A percentile compares a stretch with the other conserved stretches of the same genome.
phyloP scores from a whole-genome alignment of 2,329 filamentous ascomycete species.

The Thielaviopsis punctulata region DNA sequence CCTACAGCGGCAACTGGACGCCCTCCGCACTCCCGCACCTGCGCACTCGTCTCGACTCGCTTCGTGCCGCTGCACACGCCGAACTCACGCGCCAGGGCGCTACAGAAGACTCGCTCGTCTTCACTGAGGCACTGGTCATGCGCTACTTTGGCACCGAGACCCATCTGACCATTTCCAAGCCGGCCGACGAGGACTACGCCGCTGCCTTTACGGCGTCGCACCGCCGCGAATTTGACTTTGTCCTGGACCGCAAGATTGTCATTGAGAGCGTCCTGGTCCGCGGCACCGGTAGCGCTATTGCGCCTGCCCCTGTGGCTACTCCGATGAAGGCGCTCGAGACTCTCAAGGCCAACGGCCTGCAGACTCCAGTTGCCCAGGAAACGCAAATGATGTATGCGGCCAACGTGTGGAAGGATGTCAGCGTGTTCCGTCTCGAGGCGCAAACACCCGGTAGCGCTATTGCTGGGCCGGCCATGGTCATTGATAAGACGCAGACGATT shows the following conservation, averaged over 20 bases:
- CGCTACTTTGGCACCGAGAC: constrained; percentile 18
- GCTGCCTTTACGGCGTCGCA: constrained; percentile 53
- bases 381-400: constrained; percentile 16
- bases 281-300: constrained; percentile 17
- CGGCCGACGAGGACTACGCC: constrained; percentile 35
- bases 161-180: constrained; percentile 22
- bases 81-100: constrained; percentile 24
- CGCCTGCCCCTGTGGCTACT: background rate
- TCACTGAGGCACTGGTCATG: constrained; percentile 27
- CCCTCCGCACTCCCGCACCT: constrained; percentile 12
- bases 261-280: constrained; percentile 28
- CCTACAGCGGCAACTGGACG: constrained; percentile 18
- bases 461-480: constrained; percentile 50
- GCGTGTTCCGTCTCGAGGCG: constrained; percentile 15
- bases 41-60: constrained; percentile 22
- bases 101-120: constrained; percentile 22
- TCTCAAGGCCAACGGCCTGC: background rate
- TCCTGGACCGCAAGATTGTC: constrained; percentile 25
- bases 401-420: constrained; percentile 15
- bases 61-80: constrained; percentile 15
- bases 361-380: constrained; percentile 12
- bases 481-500: constrained; percentile 58
- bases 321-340: background rate
- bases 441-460: background rate
- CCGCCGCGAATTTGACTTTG: constrained; percentile 60